Conservation (phyloP, 2,329 filamentous ascomycete species). For the Lasiodiplodia theobromae region DNA sequence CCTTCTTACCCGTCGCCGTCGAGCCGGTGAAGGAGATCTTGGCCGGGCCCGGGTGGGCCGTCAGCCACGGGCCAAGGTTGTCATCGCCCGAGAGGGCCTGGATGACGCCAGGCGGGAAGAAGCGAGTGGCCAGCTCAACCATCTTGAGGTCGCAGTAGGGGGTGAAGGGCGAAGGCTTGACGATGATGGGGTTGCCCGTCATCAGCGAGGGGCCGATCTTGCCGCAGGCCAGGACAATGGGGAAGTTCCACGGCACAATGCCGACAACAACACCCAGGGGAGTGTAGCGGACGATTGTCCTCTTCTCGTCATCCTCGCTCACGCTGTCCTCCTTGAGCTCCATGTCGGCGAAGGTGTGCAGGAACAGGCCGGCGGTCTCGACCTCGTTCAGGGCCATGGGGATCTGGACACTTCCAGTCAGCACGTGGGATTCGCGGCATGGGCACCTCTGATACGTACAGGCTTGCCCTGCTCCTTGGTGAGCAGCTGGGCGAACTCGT, state of each 20-base stretch:
- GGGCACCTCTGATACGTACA: neutral
- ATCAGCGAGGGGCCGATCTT: slow-evolving; percentile 66
- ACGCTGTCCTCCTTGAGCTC: slow-evolving; percentile 49
- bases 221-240: slow-evolving; percentile 56
- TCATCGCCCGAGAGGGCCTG: slow-evolving; percentile 67
- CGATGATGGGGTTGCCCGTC: slow-evolving; percentile 63
- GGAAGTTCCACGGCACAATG: slow-evolving; percentile 57
- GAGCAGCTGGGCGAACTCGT: slow-evolving; percentile 36
- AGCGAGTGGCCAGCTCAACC: slow-evolving; percentile 55
- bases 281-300: slow-evolving; percentile 54
- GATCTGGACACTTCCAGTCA: slow-evolving; percentile 20
- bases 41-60: slow-evolving; percentile 63
- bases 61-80: slow-evolving; percentile 65
- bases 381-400: slow-evolving; percentile 35
- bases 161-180: slow-evolving; percentile 65
- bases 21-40: slow-evolving; percentile 72
- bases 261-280: slow-evolving; percentile 52
- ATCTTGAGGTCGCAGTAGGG: slow-evolving; percentile 66
- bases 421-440: neutral
- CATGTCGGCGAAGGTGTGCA: slow-evolving; percentile 44
- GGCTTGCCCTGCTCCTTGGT: slow-evolving; percentile 40
- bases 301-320: slow-evolving; percentile 56
- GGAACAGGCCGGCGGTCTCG: slow-evolving; percentile 34
- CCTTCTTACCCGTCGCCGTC: slow-evolving; percentile 64
- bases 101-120: slow-evolving; percentile 68